phyloP scores from a whole-genome alignment of 2,329 filamentous ascomycete species.

The Penicillium sp. region DNA sequence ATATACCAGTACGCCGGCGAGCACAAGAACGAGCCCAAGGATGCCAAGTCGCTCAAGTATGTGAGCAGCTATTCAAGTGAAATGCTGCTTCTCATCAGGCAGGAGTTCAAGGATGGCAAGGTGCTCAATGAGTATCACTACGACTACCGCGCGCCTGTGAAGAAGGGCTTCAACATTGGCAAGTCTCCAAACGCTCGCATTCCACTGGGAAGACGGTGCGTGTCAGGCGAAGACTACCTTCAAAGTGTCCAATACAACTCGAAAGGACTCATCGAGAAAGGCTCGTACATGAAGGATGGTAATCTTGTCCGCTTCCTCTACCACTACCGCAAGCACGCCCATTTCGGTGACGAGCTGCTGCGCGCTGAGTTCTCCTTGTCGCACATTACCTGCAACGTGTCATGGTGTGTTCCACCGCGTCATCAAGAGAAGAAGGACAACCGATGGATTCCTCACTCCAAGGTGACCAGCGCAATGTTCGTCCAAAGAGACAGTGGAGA shows the following conservation, averaged over 20 bases:
- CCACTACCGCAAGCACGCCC: conserved; percentile 51
- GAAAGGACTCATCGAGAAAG: conserved; percentile 50
- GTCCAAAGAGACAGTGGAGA: conserved; percentile 45
- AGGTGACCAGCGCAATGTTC: conserved; percentile 52
- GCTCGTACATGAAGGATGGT: conserved; percentile 50
- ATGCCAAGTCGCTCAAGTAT: conserved; percentile 38
- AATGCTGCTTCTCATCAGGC: conserved; percentile 42
- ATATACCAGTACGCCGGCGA: conserved; percentile 39
- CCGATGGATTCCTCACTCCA: conserved; percentile 52
- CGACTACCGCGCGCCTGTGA: conserved; percentile 35
- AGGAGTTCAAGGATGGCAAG: conserved; percentile 45
- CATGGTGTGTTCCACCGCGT: conserved; percentile 51
- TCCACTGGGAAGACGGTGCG: conserved; percentile 45
- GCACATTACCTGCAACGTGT: conserved; percentile 51
- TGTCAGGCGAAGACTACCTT: conserved; percentile 43
- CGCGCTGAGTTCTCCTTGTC: conserved; percentile 52
- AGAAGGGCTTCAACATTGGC: conserved; percentile 25
- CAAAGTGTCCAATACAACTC: conserved; percentile 50
- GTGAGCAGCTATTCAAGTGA: conserved; percentile 48
- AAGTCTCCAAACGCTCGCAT: conserved; percentile 32
- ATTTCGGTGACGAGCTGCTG: conserved; percentile 52
- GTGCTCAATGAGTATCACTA: conserved; percentile 48
- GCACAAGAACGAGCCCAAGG: conserved; percentile 45
- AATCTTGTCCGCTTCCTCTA: conserved; percentile 53
- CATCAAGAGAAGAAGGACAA: conserved; percentile 49